phyloP scores from a whole-genome alignment of 768 basidiomycete genomes.

The Lentinula boryana region DNA sequence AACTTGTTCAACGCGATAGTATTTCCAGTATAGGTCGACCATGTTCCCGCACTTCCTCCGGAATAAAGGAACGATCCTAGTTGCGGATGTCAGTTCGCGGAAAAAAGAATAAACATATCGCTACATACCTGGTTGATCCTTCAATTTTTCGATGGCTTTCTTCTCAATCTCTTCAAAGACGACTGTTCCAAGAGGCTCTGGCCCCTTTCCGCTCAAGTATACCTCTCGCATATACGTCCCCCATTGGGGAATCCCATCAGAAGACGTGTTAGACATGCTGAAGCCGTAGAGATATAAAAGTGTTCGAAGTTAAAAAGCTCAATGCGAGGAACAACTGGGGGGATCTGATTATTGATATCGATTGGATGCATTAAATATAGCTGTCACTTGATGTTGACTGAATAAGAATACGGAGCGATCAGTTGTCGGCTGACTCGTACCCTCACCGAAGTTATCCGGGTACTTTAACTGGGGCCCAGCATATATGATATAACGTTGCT shows the following conservation, averaged over 20 bases:
- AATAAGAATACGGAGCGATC: neutral
- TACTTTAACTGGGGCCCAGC: neutral
- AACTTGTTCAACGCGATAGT: slow-evolving; percentile 56
- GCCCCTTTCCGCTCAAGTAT: slow-evolving; percentile 31
- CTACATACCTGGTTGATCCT: slow-evolving; percentile 45
- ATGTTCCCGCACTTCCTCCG: slow-evolving; percentile 69
- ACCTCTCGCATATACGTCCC: slow-evolving; percentile 32
- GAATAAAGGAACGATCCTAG: slow-evolving; percentile 70
- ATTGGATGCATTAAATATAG: neutral
- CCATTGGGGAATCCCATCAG: slow-evolving; percentile 23
- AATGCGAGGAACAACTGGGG: neutral
- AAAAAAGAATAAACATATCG: neutral
- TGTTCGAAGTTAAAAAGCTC: neutral
- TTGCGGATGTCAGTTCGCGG: neutral
- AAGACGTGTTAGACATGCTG: neutral
- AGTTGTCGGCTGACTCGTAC: neutral
- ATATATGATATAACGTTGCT: neutral
- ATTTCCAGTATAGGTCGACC: slow-evolving; percentile 64
- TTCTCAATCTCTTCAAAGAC: slow-evolving; percentile 56
- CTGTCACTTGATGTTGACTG: neutral
- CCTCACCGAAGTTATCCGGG: neutral
- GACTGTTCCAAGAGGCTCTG: slow-evolving; percentile 54
- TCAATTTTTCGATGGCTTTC: slow-evolving; percentile 59
- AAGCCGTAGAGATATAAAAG: neutral
- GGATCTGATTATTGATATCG: neutral